Conservation (phyloP, 2,329 filamentous ascomycete species). For the Cladosporium sp. region DNA sequence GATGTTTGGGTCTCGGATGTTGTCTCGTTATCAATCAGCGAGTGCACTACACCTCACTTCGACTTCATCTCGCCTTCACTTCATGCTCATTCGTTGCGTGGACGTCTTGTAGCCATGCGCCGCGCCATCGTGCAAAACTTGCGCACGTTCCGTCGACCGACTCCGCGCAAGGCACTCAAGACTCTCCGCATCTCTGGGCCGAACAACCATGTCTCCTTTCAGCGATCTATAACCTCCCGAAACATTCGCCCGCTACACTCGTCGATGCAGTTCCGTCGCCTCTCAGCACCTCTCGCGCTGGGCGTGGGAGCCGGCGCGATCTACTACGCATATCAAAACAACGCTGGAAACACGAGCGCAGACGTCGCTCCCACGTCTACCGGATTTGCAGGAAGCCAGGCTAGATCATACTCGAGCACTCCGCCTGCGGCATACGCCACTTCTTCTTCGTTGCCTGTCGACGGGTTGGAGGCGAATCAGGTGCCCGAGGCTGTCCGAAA, state of each 20-base stretch:
- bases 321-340: conserved; percentile 63
- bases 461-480: conserved; percentile 25
- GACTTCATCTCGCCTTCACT: neutral
- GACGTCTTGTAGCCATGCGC: conserved; percentile 56
- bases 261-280: conserved; percentile 71
- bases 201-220: conserved; percentile 45
- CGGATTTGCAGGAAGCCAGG: conserved; percentile 23
- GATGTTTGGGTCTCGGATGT: too few species aligned
- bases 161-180: conserved; percentile 57
- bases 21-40: neutral
- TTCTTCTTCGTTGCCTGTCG: conserved; percentile 21
- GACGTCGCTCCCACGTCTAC: conserved; percentile 9
- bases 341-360: conserved; percentile 12
- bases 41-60: neutral
- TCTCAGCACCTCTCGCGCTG: conserved; percentile 64
- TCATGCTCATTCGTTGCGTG: conserved; percentile 9
- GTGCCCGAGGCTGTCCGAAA: conserved; percentile 54
- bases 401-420: conserved; percentile 30
- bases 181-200: conserved; percentile 37
- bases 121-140: conserved; percentile 65
- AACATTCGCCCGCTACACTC: conserved; percentile 51
- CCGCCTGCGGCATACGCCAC: conserved; percentile 19
- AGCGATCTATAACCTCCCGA: conserved; percentile 40
- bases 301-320: conserved; percentile 66
- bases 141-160: conserved; percentile 63